phyloP scores from a whole-genome alignment of 2,329 filamentous ascomycete genomes.

The Fusarium fracticaudum region DNA sequence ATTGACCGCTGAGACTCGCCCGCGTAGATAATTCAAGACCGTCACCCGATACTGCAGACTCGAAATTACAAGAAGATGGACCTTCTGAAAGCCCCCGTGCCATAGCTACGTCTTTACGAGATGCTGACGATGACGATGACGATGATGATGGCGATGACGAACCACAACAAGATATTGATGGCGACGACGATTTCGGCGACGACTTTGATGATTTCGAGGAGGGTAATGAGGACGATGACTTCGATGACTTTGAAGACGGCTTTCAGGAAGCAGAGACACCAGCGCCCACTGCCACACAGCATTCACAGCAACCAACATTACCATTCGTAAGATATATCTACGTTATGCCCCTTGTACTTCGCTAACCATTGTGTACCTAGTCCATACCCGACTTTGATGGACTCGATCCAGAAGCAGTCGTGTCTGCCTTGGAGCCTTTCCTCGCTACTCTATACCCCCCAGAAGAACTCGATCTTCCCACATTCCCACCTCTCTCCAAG shows the following conservation, averaged over 20 bases:
- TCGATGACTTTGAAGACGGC: constrained; percentile 77
- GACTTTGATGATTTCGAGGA: constrained; percentile 73
- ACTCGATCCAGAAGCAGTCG: constrained; percentile 68
- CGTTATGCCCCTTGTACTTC: background rate
- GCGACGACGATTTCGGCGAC: constrained; percentile 63
- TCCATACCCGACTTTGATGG: constrained; percentile 74
- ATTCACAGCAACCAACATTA: constrained; percentile 52
- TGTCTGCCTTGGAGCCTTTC: constrained; percentile 70
- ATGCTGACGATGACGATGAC: constrained; percentile 35
- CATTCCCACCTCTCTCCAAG: constrained; percentile 60
- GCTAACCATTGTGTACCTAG: constrained; percentile 51
- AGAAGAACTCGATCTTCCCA: constrained; percentile 61
- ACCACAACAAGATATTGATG: constrained; percentile 17
- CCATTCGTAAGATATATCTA: constrained; percentile 55
- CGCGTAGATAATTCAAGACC: constrained; percentile 40
- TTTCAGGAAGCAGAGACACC: constrained; percentile 67
- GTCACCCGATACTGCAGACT: constrained; percentile 43
- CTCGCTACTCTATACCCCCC: constrained; percentile 73
- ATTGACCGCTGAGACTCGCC: constrained; percentile 40
- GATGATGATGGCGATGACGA: constrained; percentile 5
- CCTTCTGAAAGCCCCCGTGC: constrained; percentile 37
- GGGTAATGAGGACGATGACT: constrained; percentile 64
- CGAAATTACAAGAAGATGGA: constrained; percentile 43
- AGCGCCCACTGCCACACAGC: constrained; percentile 38
- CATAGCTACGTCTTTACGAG: constrained; percentile 29